Base-by-base conservation (phyloP, 495 filamentous ascomycete species). In the Penicillium lividum region DNA sequence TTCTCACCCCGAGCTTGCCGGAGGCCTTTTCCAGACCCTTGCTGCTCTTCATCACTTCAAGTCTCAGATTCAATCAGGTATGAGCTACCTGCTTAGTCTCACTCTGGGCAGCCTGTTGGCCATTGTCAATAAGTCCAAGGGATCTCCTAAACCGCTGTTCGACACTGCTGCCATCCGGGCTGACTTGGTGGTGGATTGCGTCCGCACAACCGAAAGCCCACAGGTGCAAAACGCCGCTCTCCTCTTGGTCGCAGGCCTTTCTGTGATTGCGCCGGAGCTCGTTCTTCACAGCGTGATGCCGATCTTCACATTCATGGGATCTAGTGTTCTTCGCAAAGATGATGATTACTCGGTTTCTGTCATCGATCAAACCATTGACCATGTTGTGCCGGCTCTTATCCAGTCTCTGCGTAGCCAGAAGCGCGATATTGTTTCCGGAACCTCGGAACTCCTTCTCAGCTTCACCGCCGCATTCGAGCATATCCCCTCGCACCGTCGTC, bases 231-330 rank as follows among this genome's bases (percentile, higher is more conserved):
- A 96, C 62, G 82, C 86, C 7, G 93, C 93, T 10, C 80, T 99
- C 8, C 84, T 97, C n/a, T 80, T 99, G 15, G 86, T 98, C 15
- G 89, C 92, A 3, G 85, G 82, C 25, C 73, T 98, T 47, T 93
- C 94, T 31, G 84, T 85, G 40, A 89, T 91, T 63, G 88, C 89
- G 0, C 94, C 94, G 1, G 91, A 97, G 65, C 73, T 92, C 25
- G 89, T 98, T 9, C 80, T 98, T 51, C 93, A 98, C 68, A 96
- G 90, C 58, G 89, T 98, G 51, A 98, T 98, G 94, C 95, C 95
- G 6, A 93, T 98, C 36, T 98, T 98, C 74, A 97, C 94, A 0
- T 97, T 97, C 72, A 96, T 97, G 90, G 89, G 92, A 38, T 86
- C 87, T 30, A 93, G 89, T 28, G 86, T 96, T 9, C 82, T 98